Percentiles rank a stretch among this genome's conserved stretches.
Conservation (phyloP, 2,329 filamentous ascomycete genomes). For the Hypocrella siamensis region DNA sequence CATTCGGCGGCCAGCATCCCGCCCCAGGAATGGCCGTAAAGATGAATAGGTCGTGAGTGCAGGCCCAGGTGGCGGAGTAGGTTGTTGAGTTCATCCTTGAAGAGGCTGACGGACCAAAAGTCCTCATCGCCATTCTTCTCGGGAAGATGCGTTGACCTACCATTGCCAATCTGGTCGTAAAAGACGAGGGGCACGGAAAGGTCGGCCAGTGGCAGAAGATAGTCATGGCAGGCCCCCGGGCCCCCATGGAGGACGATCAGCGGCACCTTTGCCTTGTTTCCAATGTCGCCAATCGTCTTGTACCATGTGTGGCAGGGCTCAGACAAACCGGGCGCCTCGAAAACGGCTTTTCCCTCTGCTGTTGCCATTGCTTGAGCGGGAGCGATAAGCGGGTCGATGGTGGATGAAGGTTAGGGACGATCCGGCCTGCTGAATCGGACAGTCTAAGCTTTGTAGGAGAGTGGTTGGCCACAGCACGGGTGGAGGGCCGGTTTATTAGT, state of each 20-base stretch:
- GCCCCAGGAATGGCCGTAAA: slow-evolving; percentile 36
- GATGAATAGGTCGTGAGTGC: slow-evolving; percentile 15
- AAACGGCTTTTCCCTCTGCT: slow-evolving; percentile 1
- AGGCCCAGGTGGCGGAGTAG: slow-evolving; percentile 25
- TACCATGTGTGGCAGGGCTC: slow-evolving; percentile 2
- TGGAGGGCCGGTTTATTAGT: too few species aligned
- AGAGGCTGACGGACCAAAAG: slow-evolving; percentile 33
- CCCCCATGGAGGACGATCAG: slow-evolving; percentile 20
- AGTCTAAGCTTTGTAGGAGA: too few species aligned
- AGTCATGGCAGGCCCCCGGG: slow-evolving; percentile 29
- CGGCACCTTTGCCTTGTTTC: not conserved
- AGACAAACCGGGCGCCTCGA: slow-evolving; percentile 1
- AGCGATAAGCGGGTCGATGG: too few species aligned
- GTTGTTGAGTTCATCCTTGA: slow-evolving; percentile 32
- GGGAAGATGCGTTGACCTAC: slow-evolving; percentile 28
- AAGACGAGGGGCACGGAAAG: slow-evolving; percentile 25
- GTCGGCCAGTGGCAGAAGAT: slow-evolving; percentile 21
- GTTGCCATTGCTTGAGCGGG: not conserved
- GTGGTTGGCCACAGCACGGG: too few species aligned
- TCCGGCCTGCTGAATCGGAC: too few species aligned
- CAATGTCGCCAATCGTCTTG: slow-evolving; percentile 1
- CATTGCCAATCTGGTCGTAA: slow-evolving; percentile 39
- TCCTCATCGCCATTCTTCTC: slow-evolving; percentile 20
- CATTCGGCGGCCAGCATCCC: slow-evolving; percentile 31
- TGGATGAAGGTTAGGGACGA: too few species aligned